Percentiles rank a stretch among this genome's conserved stretches.
Evolutionary conservation across 345 rosid species (phyloP).

Genomic region (Lagerstroemia speciosa): DNA sequence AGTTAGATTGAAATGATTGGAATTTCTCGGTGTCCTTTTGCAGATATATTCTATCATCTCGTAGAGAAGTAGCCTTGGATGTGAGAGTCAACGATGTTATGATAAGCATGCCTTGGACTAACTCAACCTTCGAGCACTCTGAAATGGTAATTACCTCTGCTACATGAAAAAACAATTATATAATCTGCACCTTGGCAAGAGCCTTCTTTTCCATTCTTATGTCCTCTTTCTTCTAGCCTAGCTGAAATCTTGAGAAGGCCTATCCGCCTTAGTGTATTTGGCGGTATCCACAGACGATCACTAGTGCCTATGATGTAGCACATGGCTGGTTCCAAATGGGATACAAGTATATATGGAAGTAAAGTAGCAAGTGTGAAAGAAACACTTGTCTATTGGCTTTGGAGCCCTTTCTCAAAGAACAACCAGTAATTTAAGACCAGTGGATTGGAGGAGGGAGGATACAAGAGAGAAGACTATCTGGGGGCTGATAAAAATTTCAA

Average conservation of each 20-base stretch:
- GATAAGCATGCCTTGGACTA: conserved; percentile 42
- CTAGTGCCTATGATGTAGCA: not conserved
- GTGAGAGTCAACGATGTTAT: conserved; percentile 36
- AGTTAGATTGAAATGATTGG: not conserved
- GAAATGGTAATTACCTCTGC: conserved; percentile 51
- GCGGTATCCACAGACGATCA: not conserved
- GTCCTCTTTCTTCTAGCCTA: not conserved
- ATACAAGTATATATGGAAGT: not conserved
- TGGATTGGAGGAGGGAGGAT: not conserved
- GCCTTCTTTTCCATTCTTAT: not conserved
- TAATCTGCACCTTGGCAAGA: not conserved
- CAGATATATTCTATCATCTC: conserved; percentile 63
- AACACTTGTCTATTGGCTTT: not conserved
- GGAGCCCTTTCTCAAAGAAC: not conserved
- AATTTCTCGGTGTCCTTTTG: conserved; percentile 14
- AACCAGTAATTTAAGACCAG: not conserved
- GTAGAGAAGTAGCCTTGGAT: conserved; percentile 53
- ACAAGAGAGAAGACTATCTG: not conserved
- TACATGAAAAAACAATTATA: not conserved
- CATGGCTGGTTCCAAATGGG: not conserved
- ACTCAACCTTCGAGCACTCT: conserved; percentile 31
- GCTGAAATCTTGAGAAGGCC: not conserved
- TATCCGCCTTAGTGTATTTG: not conserved
- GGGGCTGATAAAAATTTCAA: not conserved
- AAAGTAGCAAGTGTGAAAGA: not conserved